phyloP scores from a whole-genome alignment of 768 basidiomycete genomes.

The Trametes coccinea region DNA sequence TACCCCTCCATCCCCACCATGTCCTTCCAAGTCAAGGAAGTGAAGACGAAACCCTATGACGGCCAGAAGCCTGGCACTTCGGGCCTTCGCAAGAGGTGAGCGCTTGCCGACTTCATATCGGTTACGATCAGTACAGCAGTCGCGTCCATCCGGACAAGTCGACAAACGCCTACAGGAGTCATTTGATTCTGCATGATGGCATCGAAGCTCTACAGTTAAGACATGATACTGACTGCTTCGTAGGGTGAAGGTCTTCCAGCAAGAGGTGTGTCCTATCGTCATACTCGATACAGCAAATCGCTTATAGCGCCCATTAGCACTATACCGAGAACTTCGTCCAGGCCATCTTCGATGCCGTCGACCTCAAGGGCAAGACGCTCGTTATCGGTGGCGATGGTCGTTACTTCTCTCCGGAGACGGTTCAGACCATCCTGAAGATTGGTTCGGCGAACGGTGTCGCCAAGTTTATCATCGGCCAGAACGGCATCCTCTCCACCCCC shows the following conservation, averaged over 20 bases:
- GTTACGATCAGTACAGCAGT: slow-evolving; percentile 22
- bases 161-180: too few species aligned
- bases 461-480: slow-evolving; percentile 90
- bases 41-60: slow-evolving; percentile 83
- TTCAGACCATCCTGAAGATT: slow-evolving; percentile 92
- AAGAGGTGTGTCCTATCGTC: slow-evolving; percentile 59
- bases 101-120: slow-evolving; percentile 11
- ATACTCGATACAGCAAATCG: not conserved
- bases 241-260: slow-evolving; percentile 98
- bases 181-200: too few species aligned
- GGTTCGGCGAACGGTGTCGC: slow-evolving; percentile 91
- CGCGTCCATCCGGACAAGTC: not conserved
- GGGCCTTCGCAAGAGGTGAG: slow-evolving; percentile 91
- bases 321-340: slow-evolving; percentile 99
- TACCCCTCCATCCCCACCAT: slow-evolving; percentile 31
- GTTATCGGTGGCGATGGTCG: slow-evolving; percentile 98
- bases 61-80: slow-evolving; percentile 99
- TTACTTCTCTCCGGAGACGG: slow-evolving; percentile 81
- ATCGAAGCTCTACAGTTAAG: too few species aligned
- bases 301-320: slow-evolving; percentile 54
- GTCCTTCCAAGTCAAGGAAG: slow-evolving; percentile 56
- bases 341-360: slow-evolving; percentile 89
- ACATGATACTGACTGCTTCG: slow-evolving; percentile 5
- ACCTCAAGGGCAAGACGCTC: slow-evolving; percentile 74
- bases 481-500: slow-evolving; percentile 93